Conservation (phyloP, 192 early-diverging fungal genomes). For the Mortierella alpina region DNA sequence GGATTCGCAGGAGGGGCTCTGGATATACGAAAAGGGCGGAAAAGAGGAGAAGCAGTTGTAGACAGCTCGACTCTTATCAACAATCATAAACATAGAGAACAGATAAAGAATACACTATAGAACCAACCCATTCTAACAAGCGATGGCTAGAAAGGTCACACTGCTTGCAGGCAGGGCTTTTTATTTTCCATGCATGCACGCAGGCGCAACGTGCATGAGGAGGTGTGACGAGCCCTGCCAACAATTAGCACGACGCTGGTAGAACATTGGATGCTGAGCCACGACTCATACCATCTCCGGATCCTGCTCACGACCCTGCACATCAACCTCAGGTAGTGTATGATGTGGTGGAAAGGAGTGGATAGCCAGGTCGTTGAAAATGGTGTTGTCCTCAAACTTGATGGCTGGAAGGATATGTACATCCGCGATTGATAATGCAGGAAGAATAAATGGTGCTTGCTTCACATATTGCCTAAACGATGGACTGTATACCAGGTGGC, state of each 20-base stretch:
- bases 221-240: too few relatives aligned
- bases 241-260: too few relatives aligned
- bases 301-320: slow-evolving; percentile 20
- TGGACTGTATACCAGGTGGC: slow-evolving; percentile 6
- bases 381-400: slow-evolving; percentile 51
- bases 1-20: slow-evolving; percentile 62
- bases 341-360: slow-evolving; percentile 26
- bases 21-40: slow-evolving; percentile 54
- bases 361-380: slow-evolving; percentile 43
- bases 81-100: too few relatives aligned
- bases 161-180: background rate
- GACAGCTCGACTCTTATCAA: too few relatives aligned
- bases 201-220: too few relatives aligned
- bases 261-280: background rate
- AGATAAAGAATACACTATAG: too few relatives aligned
- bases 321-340: slow-evolving; percentile 18
- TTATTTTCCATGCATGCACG: background rate
- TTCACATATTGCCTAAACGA: slow-evolving; percentile 34
- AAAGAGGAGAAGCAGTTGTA: too few relatives aligned
- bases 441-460: slow-evolving; percentile 42
- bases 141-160: too few relatives aligned
- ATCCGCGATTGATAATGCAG: slow-evolving; percentile 29
- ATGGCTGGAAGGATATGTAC: slow-evolving; percentile 12
- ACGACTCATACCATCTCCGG: slow-evolving; percentile 27
- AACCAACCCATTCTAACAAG: too few relatives aligned